Evolutionary conservation across 805 yeast species (phyloP).

Genomic region (Saccharomycopsis sp.): DNA sequence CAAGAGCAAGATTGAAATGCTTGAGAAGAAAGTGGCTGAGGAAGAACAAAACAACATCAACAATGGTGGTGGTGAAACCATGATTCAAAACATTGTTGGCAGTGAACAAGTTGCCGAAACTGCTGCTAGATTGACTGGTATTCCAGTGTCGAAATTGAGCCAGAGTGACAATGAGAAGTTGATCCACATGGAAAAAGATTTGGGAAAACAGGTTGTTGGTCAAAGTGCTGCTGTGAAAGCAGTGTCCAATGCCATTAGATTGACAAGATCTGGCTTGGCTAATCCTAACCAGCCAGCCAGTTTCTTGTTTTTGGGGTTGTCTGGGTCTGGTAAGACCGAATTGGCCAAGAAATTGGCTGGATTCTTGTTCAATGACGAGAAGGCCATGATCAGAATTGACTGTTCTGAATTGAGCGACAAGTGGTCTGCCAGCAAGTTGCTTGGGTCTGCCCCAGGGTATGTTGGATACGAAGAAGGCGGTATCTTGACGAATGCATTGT

Average conservation of each 20-base stretch:
- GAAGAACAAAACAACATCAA: slow-evolving; percentile 64
- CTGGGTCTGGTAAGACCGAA: slow-evolving; percentile 98
- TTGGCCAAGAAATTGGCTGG: slow-evolving; percentile 95
- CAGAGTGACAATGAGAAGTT: slow-evolving; percentile 93
- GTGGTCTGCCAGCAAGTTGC: slow-evolving; percentile 86
- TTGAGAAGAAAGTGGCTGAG: slow-evolving; percentile 71
- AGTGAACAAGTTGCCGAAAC: slow-evolving; percentile 92
- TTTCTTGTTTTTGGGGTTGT: slow-evolving; percentile 86
- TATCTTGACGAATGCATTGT: slow-evolving; percentile 81
- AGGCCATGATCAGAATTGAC: slow-evolving; percentile 94
- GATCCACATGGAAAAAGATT: slow-evolving; percentile 86
- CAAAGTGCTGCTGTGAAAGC: slow-evolving; percentile 94
- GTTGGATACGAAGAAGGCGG: slow-evolving; percentile 99
- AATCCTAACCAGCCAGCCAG: slow-evolving; percentile 97
- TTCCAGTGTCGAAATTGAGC: slow-evolving; percentile 88
- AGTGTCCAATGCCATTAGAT: slow-evolving; percentile 88
- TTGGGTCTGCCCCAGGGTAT: slow-evolving; percentile 97
- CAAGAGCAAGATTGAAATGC: slow-evolving; percentile 58
- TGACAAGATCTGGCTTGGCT: slow-evolving; percentile 88
- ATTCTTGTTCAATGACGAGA: slow-evolving; percentile 90
- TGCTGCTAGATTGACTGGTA: slow-evolving; percentile 93
- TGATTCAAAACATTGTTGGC: slow-evolving; percentile 86
- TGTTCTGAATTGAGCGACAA: slow-evolving; percentile 95
- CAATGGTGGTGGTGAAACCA: slow-evolving; percentile 48
- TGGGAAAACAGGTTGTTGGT: slow-evolving; percentile 82